phyloP scores from a whole-genome alignment of 495 filamentous ascomycete genomes.

The Annulohypoxylon maeteangense region DNA sequence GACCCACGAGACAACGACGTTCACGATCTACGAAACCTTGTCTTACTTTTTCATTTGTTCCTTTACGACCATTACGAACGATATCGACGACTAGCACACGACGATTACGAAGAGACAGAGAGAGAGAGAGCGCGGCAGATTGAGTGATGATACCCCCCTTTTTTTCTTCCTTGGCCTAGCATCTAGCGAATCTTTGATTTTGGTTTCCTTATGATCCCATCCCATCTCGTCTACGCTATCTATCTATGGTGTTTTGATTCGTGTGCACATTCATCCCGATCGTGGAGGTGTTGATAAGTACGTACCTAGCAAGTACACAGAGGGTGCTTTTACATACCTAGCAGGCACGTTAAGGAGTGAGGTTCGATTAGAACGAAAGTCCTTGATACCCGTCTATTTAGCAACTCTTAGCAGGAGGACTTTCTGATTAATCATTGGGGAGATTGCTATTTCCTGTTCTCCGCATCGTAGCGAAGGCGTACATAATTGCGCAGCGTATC shows the following conservation, averaged over 20 bases:
- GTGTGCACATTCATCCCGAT: not conserved
- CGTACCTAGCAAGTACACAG: not conserved
- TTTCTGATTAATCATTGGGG: not conserved
- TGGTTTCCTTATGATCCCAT: not conserved
- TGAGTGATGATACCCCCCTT: conserved; percentile 38
- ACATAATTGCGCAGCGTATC: not conserved
- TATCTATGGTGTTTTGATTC: not conserved
- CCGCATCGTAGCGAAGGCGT: not conserved
- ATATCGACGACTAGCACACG: conserved; percentile 24
- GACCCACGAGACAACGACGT: conserved; percentile 19
- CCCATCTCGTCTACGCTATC: not conserved
- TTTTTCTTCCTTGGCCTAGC: conserved; percentile 3
- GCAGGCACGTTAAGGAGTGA: too few relatives aligned
- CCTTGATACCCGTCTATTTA: conserved; percentile 7
- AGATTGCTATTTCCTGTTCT: conserved; percentile 2
- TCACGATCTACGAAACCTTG: not conserved
- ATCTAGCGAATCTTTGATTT: conserved; percentile 35
- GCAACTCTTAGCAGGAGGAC: not conserved
- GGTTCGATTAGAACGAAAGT: conserved; percentile 6
- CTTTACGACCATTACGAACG: conserved; percentile 5
- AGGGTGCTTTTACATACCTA: not conserved
- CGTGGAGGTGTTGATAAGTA: not conserved
- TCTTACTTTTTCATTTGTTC: conserved; percentile 13
- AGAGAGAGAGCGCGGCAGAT: conserved; percentile 26
- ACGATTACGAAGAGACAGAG: conserved; percentile 19